These are phyloP conservation scores for Verticillium albo-atrum DNA, from an alignment of 2,329 filamentous ascomycete genomes.

Conservation along the genomic window DNA sequence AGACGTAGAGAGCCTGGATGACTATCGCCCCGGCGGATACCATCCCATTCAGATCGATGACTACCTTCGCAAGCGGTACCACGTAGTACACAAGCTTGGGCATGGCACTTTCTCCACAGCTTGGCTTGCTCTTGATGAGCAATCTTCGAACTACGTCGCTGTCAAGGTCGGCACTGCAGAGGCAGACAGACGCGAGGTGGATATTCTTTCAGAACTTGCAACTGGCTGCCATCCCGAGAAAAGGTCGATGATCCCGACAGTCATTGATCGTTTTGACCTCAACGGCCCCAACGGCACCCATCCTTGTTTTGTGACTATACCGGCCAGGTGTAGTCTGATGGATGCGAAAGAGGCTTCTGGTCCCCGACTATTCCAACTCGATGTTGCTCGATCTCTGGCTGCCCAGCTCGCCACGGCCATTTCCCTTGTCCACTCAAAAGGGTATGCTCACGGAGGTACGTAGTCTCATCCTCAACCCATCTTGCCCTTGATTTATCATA, in stretches of 20 bases:
- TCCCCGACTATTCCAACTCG: slow-evolving; percentile 16
- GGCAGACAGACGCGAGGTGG: slow-evolving; percentile 10
- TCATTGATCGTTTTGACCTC: slow-evolving; percentile 19
- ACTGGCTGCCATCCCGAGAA: background rate
- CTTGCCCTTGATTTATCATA: background rate
- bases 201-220: slow-evolving; percentile 15
- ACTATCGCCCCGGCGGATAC: slow-evolving; percentile 29
- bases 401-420: slow-evolving; percentile 23
- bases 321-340: slow-evolving; percentile 20
- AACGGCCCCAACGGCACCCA: slow-evolving; percentile 23
- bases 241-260: slow-evolving; percentile 8
- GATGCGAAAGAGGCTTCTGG: slow-evolving; percentile 15
- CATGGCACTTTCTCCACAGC: slow-evolving; percentile 23
- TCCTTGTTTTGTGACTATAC: slow-evolving; percentile 18
- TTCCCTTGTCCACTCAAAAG: slow-evolving; percentile 19
- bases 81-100: slow-evolving; percentile 24
- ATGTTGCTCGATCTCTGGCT: slow-evolving; percentile 20
- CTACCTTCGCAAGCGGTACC: slow-evolving; percentile 21
- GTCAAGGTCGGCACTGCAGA: slow-evolving; percentile 26
- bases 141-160: slow-evolving; percentile 20
- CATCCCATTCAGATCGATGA: slow-evolving; percentile 32
- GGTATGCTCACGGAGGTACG: slow-evolving; percentile 26
- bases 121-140: slow-evolving; percentile 25
- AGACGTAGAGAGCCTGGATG: slow-evolving; percentile 14
- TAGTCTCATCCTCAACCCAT: background rate